Percentiles rank a stretch among this genome's conserved stretches.
These are phyloP conservation scores for Entoloma clypeatum DNA, from an alignment of 1,284 basidiomycete genomes.

Conservation along the genomic window DNA sequence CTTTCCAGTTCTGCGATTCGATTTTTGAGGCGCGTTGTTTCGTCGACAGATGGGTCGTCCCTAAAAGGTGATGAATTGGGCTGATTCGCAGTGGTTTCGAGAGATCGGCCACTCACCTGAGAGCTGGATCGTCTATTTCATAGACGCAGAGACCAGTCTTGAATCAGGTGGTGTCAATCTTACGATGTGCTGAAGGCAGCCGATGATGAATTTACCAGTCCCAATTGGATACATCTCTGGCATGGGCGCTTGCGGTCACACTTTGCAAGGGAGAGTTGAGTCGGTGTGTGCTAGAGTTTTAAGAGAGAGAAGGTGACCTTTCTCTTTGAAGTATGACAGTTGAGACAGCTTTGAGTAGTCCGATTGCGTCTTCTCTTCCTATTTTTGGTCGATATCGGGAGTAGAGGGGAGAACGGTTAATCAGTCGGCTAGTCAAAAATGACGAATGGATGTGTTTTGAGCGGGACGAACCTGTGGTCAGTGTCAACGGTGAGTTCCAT, in stretches of 20 bases:
- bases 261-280: slow-evolving; percentile 33
- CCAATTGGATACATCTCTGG: slow-evolving; percentile 79
- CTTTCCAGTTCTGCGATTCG: slow-evolving; percentile 88
- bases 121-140: slow-evolving; percentile 83
- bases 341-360: slow-evolving; percentile 83
- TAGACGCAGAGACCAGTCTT: slow-evolving; percentile 90
- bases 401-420: slow-evolving; percentile 41
- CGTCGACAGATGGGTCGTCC: slow-evolving; percentile 80
- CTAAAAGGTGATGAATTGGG: slow-evolving; percentile 36
- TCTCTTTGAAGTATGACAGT: slow-evolving; percentile 90
- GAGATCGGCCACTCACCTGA: slow-evolving; percentile 49
- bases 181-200: slow-evolving; percentile 15
- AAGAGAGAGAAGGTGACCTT: slow-evolving; percentile 56
- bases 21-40: slow-evolving; percentile 76
- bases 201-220: slow-evolving; percentile 49
- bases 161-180: slow-evolving; percentile 12
- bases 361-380: slow-evolving; percentile 77
- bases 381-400: slow-evolving; percentile 41
- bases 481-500: slow-evolving; percentile 64
- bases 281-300: slow-evolving; percentile 5
- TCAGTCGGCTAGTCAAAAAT: slow-evolving; percentile 41
- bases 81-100: slow-evolving; percentile 10
- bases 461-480: slow-evolving; percentile 49
- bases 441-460: slow-evolving; percentile 17
- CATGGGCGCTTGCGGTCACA: slow-evolving; percentile 84